Evolutionary conservation across 192 early-diverging fungal genomes (phyloP).

Genomic region (Backusella liffmaniae): DNA sequence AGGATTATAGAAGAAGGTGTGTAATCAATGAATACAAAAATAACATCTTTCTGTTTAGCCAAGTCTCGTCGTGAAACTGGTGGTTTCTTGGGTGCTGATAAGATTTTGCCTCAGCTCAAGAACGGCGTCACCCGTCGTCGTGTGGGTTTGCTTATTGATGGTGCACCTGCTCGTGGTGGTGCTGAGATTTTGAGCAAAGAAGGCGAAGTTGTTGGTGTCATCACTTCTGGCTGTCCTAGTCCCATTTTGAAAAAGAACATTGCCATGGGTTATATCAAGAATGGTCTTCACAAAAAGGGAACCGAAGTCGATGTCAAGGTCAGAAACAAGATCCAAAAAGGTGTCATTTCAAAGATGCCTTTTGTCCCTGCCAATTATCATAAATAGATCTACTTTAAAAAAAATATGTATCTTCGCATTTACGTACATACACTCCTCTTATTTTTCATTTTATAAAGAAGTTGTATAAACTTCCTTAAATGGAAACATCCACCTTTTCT

Average conservation of each 20-base stretch:
- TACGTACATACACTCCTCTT: not conserved
- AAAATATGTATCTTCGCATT: not conserved
- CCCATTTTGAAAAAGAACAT: slow-evolving; percentile 94
- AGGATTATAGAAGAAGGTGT: too few species aligned
- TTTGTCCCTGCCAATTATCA: slow-evolving; percentile 86
- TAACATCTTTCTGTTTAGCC: slow-evolving; percentile 33
- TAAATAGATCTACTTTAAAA: slow-evolving; percentile 41
- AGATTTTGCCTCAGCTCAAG: slow-evolving; percentile 85
- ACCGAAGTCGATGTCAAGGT: slow-evolving; percentile 93
- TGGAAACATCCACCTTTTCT: not conserved
- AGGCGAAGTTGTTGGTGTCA: slow-evolving; percentile 69
- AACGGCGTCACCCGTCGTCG: slow-evolving; percentile 76
- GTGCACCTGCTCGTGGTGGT: slow-evolving; percentile 87
- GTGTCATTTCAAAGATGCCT: slow-evolving; percentile 89
- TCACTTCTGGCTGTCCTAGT: slow-evolving; percentile 92
- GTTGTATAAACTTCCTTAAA: slow-evolving; percentile 8
- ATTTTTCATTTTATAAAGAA: not conserved
- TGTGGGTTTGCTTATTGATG: slow-evolving; percentile 87
- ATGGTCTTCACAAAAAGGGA: slow-evolving; percentile 87
- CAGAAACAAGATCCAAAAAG: slow-evolving; percentile 81
- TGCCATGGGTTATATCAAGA: slow-evolving; percentile 95
- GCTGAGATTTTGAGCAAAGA: slow-evolving; percentile 65
- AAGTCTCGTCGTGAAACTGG: slow-evolving; percentile 86
- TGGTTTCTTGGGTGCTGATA: slow-evolving; percentile 88
- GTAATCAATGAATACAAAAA: not conserved